phyloP scores from a whole-genome alignment of 257 asterid genomes.

The Gardenia jasminoides region DNA sequence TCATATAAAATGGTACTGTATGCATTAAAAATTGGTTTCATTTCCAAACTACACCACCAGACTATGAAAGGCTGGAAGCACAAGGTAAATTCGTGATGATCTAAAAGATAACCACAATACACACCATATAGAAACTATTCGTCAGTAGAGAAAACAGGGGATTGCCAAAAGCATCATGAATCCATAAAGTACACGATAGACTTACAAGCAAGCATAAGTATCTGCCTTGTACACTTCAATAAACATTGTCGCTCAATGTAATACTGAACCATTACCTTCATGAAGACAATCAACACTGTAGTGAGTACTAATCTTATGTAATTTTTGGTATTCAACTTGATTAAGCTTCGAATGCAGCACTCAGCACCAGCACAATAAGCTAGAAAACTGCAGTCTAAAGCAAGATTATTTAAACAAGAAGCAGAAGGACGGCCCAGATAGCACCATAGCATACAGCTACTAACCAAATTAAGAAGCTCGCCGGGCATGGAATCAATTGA shows the following conservation, averaged over 20 bases:
- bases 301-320: not conserved
- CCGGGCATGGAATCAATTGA: conserved; percentile 29
- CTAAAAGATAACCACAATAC: not conserved
- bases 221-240: conserved; percentile 86
- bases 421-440: not conserved
- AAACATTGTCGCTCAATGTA: conserved; percentile 81
- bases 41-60: not conserved
- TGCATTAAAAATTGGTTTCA: not conserved
- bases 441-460: conserved; percentile 18
- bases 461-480: conserved; percentile 61
- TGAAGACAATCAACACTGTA: conserved; percentile 3
- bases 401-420: not conserved
- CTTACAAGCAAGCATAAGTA: conserved; percentile 80
- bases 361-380: not conserved
- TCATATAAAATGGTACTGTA: not conserved
- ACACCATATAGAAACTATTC: not conserved
- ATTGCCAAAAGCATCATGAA: conserved; percentile 8
- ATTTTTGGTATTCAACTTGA: not conserved
- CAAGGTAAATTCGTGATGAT: not conserved
- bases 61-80: not conserved
- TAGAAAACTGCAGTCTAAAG: not conserved
- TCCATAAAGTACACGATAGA: conserved; percentile 22
- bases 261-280: conserved; percentile 76
- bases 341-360: conserved; percentile 1
- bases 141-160: not conserved